These are phyloP conservation scores for Pelargonium fulgidum DNA, from an alignment of 441 rosid species.

Conservation along the genomic window DNA sequence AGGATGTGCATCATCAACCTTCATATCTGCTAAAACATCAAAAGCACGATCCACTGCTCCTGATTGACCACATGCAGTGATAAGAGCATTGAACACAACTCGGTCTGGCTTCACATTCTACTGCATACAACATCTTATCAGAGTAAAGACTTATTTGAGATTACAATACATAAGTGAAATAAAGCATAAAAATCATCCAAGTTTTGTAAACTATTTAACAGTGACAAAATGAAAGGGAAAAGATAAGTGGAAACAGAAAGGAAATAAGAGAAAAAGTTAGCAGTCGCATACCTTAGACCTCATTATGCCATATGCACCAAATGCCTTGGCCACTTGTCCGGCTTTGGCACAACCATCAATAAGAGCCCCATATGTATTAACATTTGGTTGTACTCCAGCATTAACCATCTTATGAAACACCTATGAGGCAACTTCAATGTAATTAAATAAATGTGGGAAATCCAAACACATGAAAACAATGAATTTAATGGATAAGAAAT, in stretches of 20 bases:
- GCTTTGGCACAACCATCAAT: slow-evolving; percentile 97
- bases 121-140: slow-evolving; percentile 59
- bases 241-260: slow-evolving; percentile 7
- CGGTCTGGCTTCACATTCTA: slow-evolving; percentile 98
- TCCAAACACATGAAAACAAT: background rate
- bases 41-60: slow-evolving; percentile 98
- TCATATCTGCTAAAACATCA: slow-evolving; percentile 91
- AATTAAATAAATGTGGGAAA: slow-evolving; percentile 5
- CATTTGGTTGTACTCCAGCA: slow-evolving; percentile 85
- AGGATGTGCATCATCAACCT: slow-evolving; percentile 55
- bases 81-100: slow-evolving; percentile 93
- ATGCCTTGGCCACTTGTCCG: slow-evolving; percentile 94
- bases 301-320: slow-evolving; percentile 95
- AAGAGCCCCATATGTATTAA: slow-evolving; percentile 84
- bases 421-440: slow-evolving; percentile 29
- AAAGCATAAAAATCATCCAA: slow-evolving; percentile 8
- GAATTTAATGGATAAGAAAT: background rate
- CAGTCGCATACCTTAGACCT: slow-evolving; percentile 72
- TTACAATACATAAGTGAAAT: slow-evolving; percentile 18
- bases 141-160: slow-evolving; percentile 27
- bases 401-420: slow-evolving; percentile 89
- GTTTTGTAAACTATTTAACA: background rate
- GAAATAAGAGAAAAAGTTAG: slow-evolving; percentile 7
- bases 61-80: slow-evolving; percentile 86
- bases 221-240: background rate